phyloP scores from a whole-genome alignment of 139 green algal genomes.

The Chlamydomonas incerta region DNA sequence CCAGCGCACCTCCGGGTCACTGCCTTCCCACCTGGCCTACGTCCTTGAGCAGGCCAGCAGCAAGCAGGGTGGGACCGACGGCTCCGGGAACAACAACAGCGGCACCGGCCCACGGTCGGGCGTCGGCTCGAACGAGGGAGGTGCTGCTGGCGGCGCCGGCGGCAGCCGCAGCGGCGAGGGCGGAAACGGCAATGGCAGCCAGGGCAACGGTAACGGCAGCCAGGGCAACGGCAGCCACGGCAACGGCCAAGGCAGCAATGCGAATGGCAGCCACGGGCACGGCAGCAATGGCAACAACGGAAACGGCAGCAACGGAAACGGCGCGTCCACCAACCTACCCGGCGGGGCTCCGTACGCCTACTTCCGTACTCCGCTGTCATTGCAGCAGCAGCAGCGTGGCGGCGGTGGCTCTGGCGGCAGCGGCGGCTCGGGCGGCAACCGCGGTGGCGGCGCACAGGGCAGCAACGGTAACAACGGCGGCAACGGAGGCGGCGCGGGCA shows the following conservation, averaged over 20 bases:
- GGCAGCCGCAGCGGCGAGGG: constrained; percentile 22
- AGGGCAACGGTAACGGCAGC: constrained; percentile 17
- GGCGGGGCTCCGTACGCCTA: constrained; percentile 14
- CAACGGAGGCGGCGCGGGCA: not conserved
- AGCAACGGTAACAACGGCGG: not conserved
- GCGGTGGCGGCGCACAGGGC: not conserved
- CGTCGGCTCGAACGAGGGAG: constrained; percentile 46
- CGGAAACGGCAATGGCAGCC: constrained; percentile 29
- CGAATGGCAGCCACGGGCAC: constrained; percentile 26
- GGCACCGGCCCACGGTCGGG: constrained; percentile 40
- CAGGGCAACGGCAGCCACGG: constrained; percentile 27
- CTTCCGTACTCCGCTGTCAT: not conserved
- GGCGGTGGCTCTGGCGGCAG: not conserved
- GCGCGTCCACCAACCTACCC: constrained; percentile 18
- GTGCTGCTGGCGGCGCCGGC: constrained; percentile 13
- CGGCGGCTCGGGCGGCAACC: not conserved
- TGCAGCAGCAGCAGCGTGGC: not conserved
- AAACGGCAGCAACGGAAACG: constrained; percentile 43
- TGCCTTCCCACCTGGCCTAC: constrained; percentile 9
- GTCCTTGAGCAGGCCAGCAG: constrained; percentile 43
- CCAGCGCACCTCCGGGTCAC: constrained; percentile 8
- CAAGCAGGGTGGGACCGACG: constrained; percentile 28
- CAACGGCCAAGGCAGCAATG: constrained; percentile 24
- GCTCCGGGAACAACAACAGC: constrained; percentile 18
- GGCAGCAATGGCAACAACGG: constrained; percentile 35